Evolutionary conservation across 768 basidiomycete genomes (phyloP).

Genomic region (Leccinellum luteum): DNA sequence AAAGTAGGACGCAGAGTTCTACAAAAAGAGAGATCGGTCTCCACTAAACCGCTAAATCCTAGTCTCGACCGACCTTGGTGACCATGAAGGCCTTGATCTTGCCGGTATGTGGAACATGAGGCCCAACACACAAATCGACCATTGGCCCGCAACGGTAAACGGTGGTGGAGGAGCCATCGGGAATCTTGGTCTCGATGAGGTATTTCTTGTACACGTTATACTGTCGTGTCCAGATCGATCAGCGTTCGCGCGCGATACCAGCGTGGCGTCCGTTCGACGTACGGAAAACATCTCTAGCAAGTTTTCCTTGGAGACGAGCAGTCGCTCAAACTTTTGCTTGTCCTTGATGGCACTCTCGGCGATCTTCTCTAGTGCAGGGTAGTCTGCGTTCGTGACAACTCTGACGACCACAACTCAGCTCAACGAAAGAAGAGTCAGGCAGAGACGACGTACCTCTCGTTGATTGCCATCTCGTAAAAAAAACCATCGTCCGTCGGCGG

Average conservation of each 20-base stretch:
- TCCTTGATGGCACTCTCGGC: slow-evolving; percentile 90
- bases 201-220: slow-evolving; percentile 99
- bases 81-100: slow-evolving; percentile 97
- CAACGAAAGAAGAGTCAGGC: not conserved
- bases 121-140: slow-evolving; percentile 95
- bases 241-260: not conserved
- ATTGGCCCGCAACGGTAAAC: slow-evolving; percentile 99
- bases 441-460: slow-evolving; percentile 54
- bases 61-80: slow-evolving; percentile 64
- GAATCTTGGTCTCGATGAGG: slow-evolving; percentile 92
- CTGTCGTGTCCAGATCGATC: slow-evolving; percentile 40
- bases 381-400: slow-evolving; percentile 78
- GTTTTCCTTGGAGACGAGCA: slow-evolving; percentile 92
- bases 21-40: slow-evolving; percentile 1
- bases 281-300: slow-evolving; percentile 96
- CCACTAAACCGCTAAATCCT: not conserved
- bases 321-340: slow-evolving; percentile 94
- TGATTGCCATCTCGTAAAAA: slow-evolving; percentile 98
- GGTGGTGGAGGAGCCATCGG: slow-evolving; percentile 94
- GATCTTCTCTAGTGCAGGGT: slow-evolving; percentile 84
- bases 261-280: slow-evolving; percentile 27
- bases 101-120: slow-evolving; percentile 97
- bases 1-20: slow-evolving; percentile 99
- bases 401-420: slow-evolving; percentile 34
- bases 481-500: slow-evolving; percentile 98